Evolutionary conservation across 2,329 filamentous ascomycete species (phyloP).

Genomic region (Waltergamsia citrina): DNA sequence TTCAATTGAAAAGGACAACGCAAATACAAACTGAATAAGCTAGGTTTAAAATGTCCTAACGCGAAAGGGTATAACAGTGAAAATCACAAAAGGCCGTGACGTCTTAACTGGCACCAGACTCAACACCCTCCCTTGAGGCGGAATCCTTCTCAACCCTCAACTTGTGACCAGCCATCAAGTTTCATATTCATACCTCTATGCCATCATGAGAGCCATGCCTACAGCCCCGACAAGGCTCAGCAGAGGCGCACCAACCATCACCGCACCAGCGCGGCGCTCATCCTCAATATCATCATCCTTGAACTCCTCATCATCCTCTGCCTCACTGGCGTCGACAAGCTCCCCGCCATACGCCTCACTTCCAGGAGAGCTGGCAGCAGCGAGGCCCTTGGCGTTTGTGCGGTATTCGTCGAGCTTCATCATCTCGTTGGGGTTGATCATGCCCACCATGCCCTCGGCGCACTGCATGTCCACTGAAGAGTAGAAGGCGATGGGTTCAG

Average conservation of each 20-base stretch:
- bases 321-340: slow-evolving; percentile 11
- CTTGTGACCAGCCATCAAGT: no score
- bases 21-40: no score
- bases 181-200: no score
- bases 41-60: no score
- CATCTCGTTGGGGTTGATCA: slow-evolving; percentile 21
- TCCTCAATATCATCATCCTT: slow-evolving; percentile 1
- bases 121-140: no score
- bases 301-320: slow-evolving; percentile 6
- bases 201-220: slow-evolving; percentile 8
- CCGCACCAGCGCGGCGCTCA: slow-evolving; percentile 5
- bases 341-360: slow-evolving; percentile 17
- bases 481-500: slow-evolving; percentile 24
- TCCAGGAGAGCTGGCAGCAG: slow-evolving; percentile 11
- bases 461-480: slow-evolving; percentile 28
- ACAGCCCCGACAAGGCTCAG: slow-evolving; percentile 6
- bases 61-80: not conserved
- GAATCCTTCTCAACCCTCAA: no score
- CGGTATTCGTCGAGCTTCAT: slow-evolving; percentile 20
- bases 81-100: not conserved
- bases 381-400: slow-evolving; percentile 15
- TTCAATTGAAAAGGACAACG: no score
- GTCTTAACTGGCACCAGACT: no score
- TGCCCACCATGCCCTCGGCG: slow-evolving; percentile 26
- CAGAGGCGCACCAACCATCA: slow-evolving; percentile 5